phyloP scores from a whole-genome alignment of 2,329 filamentous ascomycete species.

The Pyrenochaeta sp. region DNA sequence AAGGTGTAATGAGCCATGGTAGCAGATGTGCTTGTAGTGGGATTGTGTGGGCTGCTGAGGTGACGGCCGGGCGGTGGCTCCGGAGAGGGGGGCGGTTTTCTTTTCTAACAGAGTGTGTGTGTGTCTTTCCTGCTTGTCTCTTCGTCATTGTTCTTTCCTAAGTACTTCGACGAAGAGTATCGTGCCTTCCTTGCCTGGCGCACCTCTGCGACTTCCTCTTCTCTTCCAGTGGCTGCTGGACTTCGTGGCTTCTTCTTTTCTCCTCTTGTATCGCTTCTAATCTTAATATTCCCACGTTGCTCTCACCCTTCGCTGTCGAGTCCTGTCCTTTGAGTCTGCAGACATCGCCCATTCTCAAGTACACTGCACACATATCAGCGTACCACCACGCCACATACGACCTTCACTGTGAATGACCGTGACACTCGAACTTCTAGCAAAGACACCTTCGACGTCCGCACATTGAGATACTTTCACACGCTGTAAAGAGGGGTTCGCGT shows the following conservation, averaged over 20 bases:
- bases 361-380: background rate
- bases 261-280: slow-evolving; percentile 16
- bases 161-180: slow-evolving; percentile 12
- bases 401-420: background rate
- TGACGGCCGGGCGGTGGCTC: slow-evolving; percentile 11
- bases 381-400: background rate
- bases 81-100: slow-evolving; percentile 5
- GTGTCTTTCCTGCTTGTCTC: slow-evolving; percentile 22
- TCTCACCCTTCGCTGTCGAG: slow-evolving; percentile 6
- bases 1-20: slow-evolving; percentile 32
- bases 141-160: slow-evolving; percentile 18
- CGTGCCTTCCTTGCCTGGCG: slow-evolving; percentile 25
- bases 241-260: slow-evolving; percentile 14
- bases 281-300: slow-evolving; percentile 11
- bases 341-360: slow-evolving; percentile 4
- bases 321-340: slow-evolving; percentile 8
- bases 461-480: background rate
- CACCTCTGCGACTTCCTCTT: slow-evolving; percentile 15
- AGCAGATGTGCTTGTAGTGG: slow-evolving; percentile 7
- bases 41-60: slow-evolving; percentile 25
- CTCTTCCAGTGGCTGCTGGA: slow-evolving; percentile 2
- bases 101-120: slow-evolving; percentile 20
- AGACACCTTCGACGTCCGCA: background rate
- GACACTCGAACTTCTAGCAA: background rate
- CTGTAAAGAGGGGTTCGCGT: background rate